Conservation (phyloP, 1,139 yeast species). For the Dujonia santamariae region DNA sequence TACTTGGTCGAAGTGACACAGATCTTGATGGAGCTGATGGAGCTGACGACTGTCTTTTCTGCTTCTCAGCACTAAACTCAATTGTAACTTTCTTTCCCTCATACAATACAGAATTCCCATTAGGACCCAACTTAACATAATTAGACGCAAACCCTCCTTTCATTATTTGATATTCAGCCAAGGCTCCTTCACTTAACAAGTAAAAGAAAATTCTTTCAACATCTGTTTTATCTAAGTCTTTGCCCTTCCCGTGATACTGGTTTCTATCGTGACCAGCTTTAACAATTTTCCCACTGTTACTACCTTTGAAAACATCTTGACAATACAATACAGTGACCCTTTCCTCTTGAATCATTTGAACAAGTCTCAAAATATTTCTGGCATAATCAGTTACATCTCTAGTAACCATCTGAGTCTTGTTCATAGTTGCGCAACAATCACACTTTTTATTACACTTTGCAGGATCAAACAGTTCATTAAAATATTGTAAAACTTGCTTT, state of each 20-base stretch:
- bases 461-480: constrained; percentile 77
- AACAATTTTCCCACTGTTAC: constrained; percentile 58
- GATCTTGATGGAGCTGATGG: not conserved
- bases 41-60: constrained; percentile 1
- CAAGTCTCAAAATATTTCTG: constrained; percentile 54
- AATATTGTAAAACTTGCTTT: constrained; percentile 82
- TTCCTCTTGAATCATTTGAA: constrained; percentile 51
- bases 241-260: constrained; percentile 70
- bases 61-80: constrained; percentile 21
- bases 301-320: constrained; percentile 81
- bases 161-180: constrained; percentile 71
- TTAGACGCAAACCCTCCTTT: constrained; percentile 77
- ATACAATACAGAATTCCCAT: constrained; percentile 44
- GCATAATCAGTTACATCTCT: constrained; percentile 73
- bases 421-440: constrained; percentile 73
- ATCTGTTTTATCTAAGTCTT: constrained; percentile 57
- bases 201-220: constrained; percentile 82
- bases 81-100: constrained; percentile 43
- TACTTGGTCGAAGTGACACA: not conserved
- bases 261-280: constrained; percentile 59
- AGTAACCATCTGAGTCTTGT: constrained; percentile 40
- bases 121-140: constrained; percentile 61
- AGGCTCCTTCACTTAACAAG: constrained; percentile 62
- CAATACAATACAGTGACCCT: constrained; percentile 77
- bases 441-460: constrained; percentile 68